Evolutionary conservation across 148 eudicot genomes (phyloP), one percentile per base, ranked within the genome.

Genomic region (Beta vulgaris): DNA sequence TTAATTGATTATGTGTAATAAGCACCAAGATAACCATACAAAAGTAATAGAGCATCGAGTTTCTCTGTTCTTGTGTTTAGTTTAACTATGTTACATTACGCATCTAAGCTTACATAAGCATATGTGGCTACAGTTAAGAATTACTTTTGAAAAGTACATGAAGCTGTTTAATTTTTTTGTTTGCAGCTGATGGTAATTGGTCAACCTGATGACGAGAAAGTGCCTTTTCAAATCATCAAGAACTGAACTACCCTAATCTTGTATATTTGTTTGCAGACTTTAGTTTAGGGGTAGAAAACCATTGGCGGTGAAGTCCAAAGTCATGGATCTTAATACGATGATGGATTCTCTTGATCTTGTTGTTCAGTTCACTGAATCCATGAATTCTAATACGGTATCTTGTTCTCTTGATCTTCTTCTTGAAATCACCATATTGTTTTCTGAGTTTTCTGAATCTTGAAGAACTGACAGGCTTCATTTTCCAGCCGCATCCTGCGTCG

Each of bases 291-390:
- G 85, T 71, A 28, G 77, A 72, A 69, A 87, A 72, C 86, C 91
- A 89, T 48, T 73, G 79, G 67, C 75, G 79, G 4, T 65, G 83
- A 21, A 89, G 85, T 68, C 78, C 78, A 73, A 90, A 85, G 51
- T 83, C 73, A 36, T 49, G 89, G 74, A 88, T 85, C 79, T 82
- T 93, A 34, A 93, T 82, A 80, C 85, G 85, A 40, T 86, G 87
- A 58, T 86, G 85, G 74, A 86, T 80, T 78, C 89, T 77, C 81
- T 86, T 93, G 76, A 89, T 85, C 83, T 88, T 86, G 31, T 75
- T 89, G 73, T 60, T 75, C 73, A 93, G 70, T 54, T 81, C 84
- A 39, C 74, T 69, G 70, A 91, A 80, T 51, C 86, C 78, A 9
- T 63, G 91, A 72, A 89, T 85, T 77, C 80, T 91, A 29, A 91